These are phyloP conservation scores for Fraxinus greggii DNA, from an alignment of 305 asterid genomes.

Conservation along the genomic window DNA sequence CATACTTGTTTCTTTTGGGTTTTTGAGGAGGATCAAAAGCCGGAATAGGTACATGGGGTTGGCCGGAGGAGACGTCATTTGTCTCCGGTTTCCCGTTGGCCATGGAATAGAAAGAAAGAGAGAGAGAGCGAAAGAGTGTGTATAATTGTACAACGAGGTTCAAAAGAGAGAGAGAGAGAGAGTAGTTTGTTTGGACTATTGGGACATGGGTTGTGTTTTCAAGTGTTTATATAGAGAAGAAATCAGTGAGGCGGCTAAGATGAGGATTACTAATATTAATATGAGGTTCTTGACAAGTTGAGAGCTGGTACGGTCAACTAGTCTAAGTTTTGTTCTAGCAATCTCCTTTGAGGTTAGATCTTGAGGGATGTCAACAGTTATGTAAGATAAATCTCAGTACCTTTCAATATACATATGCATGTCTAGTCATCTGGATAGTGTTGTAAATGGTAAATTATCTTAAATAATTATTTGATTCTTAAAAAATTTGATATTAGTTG, in stretches of 20 bases:
- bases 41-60: constrained; percentile 27
- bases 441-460: neutral
- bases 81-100: constrained; percentile 30
- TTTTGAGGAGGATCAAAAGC: constrained; percentile 36
- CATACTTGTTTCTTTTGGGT: constrained; percentile 51
- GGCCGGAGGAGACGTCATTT: constrained; percentile 21
- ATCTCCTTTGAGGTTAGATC: neutral
- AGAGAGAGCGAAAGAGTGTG: neutral
- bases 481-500: too few species aligned
- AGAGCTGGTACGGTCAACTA: neutral
- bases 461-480: too few species aligned
- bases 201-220: neutral
- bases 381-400: neutral
- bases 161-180: neutral
- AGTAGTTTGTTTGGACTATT: neutral
- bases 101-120: constrained; percentile 11
- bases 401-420: neutral
- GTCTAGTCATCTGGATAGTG: too few species aligned
- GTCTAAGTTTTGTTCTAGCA: neutral
- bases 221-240: neutral
- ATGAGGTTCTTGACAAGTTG: neutral
- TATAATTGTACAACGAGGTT: neutral
- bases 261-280: neutral
- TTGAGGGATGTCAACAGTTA: neutral
- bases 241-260: too few species aligned